A percentile compares a stretch with the other conserved stretches of the same genome.
Evolutionary conservation across 2,329 filamentous ascomycete genomes (phyloP).

Genomic region (Aspergillus terreus): DNA sequence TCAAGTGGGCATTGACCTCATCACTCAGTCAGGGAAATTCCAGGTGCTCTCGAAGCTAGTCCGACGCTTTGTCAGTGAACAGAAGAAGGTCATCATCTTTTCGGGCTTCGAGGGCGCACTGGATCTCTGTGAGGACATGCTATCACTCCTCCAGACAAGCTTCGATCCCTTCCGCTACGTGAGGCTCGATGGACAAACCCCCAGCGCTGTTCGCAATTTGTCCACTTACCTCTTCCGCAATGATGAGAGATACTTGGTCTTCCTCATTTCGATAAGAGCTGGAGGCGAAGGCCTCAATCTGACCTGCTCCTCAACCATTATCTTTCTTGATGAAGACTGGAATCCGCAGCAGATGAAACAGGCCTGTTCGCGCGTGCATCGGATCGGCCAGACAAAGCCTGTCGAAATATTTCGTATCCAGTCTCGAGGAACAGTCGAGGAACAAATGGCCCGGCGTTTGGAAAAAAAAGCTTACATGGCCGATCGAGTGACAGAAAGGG

Average conservation of each 20-base stretch:
- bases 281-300: conserved; percentile 56
- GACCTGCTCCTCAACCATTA: conserved; percentile 51
- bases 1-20: conserved; percentile 45
- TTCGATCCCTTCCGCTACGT: conserved; percentile 43
- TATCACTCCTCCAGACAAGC: conserved; percentile 43
- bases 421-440: conserved; percentile 55
- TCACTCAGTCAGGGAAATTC: conserved; percentile 54
- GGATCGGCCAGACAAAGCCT: conserved; percentile 53
- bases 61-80: conserved; percentile 17
- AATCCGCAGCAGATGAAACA: conserved; percentile 54
- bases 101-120: conserved; percentile 52
- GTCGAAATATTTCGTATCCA: conserved; percentile 56
- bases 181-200: conserved; percentile 50
- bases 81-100: conserved; percentile 53
- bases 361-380: conserved; percentile 53
- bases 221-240: conserved; percentile 53
- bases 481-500: conserved; percentile 54
- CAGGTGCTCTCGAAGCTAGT: conserved; percentile 49
- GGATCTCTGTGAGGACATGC: conserved; percentile 51
- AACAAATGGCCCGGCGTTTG: conserved; percentile 57
- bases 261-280: conserved; percentile 54
- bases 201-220: conserved; percentile 49
- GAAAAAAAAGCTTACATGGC: conserved; percentile 61
- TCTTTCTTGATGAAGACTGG: conserved; percentile 57
- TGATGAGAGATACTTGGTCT: conserved; percentile 47